phyloP scores from a whole-genome alignment of 495 filamentous ascomycete genomes.

The Venustampulla echinocandica region DNA sequence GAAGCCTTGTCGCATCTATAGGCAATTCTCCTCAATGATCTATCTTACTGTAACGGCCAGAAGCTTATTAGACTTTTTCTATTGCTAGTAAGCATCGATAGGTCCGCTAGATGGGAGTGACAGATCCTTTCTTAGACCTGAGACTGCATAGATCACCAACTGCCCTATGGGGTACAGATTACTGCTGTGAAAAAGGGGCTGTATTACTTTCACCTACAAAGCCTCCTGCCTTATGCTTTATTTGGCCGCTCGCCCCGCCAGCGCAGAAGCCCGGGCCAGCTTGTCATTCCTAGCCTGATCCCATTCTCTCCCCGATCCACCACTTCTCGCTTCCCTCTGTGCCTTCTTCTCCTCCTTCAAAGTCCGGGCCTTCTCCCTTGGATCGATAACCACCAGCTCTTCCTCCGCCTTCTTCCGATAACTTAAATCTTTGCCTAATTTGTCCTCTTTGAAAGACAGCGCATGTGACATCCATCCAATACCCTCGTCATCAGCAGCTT shows the following conservation, averaged over 20 bases:
- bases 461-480: conserved; percentile 58
- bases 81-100: too few relatives aligned
- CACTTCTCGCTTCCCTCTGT: conserved; percentile 39
- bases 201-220: too few relatives aligned
- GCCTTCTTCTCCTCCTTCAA: conserved; percentile 53
- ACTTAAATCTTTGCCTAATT: conserved; percentile 80
- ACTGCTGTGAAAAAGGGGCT: too few relatives aligned
- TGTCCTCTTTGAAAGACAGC: conserved; percentile 80
- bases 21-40: too few relatives aligned
- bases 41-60: neutral
- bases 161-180: too few relatives aligned
- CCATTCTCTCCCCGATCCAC: conserved; percentile 45
- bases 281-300: conserved; percentile 43
- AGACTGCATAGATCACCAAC: too few relatives aligned
- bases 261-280: conserved; percentile 31
- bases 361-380: conserved; percentile 71
- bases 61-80: neutral
- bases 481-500: conserved; percentile 50
- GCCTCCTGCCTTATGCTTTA: too few relatives aligned
- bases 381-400: conserved; percentile 91
- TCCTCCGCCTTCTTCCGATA: conserved; percentile 85
- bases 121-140: too few relatives aligned
- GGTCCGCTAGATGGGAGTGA: too few relatives aligned
- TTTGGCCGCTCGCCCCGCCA: conserved; percentile 37
- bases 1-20: conserved; percentile 10